Evolutionary conservation across 257 asterid genomes (phyloP).

Genomic region (Voacanga thouarsii): DNA sequence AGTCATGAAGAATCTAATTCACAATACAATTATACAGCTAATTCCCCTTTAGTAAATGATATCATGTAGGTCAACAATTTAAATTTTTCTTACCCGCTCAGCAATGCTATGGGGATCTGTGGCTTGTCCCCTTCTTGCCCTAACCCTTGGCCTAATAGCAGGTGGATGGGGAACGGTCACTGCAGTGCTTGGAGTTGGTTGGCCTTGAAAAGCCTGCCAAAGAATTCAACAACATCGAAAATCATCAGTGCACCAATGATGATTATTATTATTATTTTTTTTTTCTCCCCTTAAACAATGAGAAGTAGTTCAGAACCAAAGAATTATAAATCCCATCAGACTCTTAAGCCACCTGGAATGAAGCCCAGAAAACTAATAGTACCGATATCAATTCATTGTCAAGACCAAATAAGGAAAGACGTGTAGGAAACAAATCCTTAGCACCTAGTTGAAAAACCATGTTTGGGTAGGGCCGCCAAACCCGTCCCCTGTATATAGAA

Average conservation of each 20-base stretch:
- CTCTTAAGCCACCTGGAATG: not conserved
- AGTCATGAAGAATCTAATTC: not conserved
- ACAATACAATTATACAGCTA: not conserved
- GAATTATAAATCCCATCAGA: too few relatives aligned
- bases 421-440: not conserved
- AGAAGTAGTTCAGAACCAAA: not conserved
- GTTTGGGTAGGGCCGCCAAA: not conserved
- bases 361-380: not conserved
- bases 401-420: not conserved
- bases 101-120: constrained; percentile 96
- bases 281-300: not conserved
- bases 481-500: not conserved
- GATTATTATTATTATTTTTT: not conserved
- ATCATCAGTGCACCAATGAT: not conserved
- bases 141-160: constrained; percentile 68
- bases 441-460: not conserved
- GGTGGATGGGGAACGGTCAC: constrained; percentile 69
- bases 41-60: not conserved
- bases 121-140: constrained; percentile 92
- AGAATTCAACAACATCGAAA: constrained; percentile 7
- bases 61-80: not conserved
- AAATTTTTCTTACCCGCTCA: constrained; percentile 53
- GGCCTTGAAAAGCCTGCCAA: constrained; percentile 73
- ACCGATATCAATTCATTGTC: not conserved
- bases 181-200: constrained; percentile 54